Base-by-base conservation (phyloP, 2,329 filamentous ascomycete species). In the Calonectria multiphialidica region DNA sequence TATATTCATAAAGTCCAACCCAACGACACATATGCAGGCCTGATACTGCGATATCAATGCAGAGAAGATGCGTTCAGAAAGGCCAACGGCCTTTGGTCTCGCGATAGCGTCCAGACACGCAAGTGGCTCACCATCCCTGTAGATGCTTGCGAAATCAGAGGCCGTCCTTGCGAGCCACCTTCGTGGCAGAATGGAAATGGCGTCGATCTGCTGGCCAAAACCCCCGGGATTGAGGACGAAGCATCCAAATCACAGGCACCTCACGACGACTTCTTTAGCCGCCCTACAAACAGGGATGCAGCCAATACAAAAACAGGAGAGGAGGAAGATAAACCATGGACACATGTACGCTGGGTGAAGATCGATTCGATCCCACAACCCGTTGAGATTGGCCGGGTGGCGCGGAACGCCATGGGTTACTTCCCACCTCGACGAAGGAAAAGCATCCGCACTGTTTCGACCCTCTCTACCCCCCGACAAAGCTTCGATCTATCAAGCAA, bases 71-170 rank as follows among this genome's bases (percentile, higher is more conserved):
- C 93, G 2, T 92, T 99, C 76, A 90, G 95, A 71, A 97, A 94
- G 81, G 92, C 95, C 45, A 99, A 99, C 82, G 92, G 97, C 13
- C 92, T 99, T 80, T 99, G 97, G 97, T 95, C 95, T 8, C 95
- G 95, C 75, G 97, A 98, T 81, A 95, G 92, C 74, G 93, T 98
- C 42, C 96, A 98, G 82, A 91, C 92, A 59, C 92, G 96, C 71
- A 94, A 94, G 79, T 93, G 91, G 75, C 89, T 99, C 18, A 89
- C 96, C 10, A 86, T 99, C 65, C 97, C 97, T 0, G 95, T 98
- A 5, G 96, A 98, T 82, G 93, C 95, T 47, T 98, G 96, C 82
- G 92, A 93, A 49, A 88, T 96, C 49, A 97, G 95, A 80, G 95
- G 96, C 35, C 90, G 92, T 63, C 89, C 90, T 18, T 92, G 90